Evolutionary conservation across 352 stramenopile genomes (phyloP), one percentile per base, ranked within the genome.

Genomic region (Globisporangium carolinianum): DNA sequence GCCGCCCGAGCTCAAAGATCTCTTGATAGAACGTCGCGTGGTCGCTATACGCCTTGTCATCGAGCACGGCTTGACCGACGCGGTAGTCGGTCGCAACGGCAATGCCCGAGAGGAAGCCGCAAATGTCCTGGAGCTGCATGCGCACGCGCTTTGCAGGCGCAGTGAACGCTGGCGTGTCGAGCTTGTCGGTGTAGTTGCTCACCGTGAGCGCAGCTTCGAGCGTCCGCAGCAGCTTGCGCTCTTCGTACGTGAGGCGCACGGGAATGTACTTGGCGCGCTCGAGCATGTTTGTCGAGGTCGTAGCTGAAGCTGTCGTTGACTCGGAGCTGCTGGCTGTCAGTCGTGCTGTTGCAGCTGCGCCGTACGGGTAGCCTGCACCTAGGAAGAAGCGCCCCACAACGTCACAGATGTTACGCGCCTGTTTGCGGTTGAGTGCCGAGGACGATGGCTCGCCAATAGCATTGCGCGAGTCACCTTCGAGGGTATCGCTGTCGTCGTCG

Each of bases 231-330:
- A 97, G 77, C 78, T 97, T 97, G 57, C 96, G 87, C 68, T 98
- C 94, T 55, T 97, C 91, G 62, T 97, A 95, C 37, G 86, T 97
- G 38, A 98, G 78, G 17, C 96, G 90, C 61, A 98, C 68, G n/a
- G 96, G 96, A 58, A 98, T 98, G 72, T 89, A 98, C 74, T 97
- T 98, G 65, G 93, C 83, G 57, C 95, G 83, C 66, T 98, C 92
- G 41, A 87, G 68, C 67, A 98, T 87, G 17, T 67, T 53, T 4
- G 51, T 45, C 38, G 54, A 32, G 15, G 54, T 36, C 4, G 51
- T 11, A 8, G 39, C 42, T n/a, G 42, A 36, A 8, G 17, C 47
- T 3, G 39, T 35, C 4, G 50, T 32, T 32, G 24, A 32, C 24
- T 32, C 24, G 24, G 24, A 32, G 24, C 24, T 32, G 24, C 24